These are phyloP conservation scores for Aspergillus sp. DNA, from an alignment of 2,329 filamentous ascomycete genomes.

Conservation along the genomic window DNA sequence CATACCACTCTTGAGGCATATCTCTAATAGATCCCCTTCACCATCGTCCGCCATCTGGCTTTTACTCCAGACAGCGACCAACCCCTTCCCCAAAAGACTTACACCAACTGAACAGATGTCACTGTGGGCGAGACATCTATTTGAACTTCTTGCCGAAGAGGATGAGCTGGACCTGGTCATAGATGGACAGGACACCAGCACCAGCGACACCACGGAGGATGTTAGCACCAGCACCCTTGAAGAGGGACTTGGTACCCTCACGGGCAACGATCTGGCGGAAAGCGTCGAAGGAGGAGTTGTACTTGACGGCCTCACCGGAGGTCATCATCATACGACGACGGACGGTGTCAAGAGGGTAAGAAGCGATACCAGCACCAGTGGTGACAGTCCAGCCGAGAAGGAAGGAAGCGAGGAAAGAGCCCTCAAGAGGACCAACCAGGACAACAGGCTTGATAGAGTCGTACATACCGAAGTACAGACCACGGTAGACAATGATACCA, in stretches of 20 bases:
- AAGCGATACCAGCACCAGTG: conserved; percentile 99
- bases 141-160: conserved; percentile 98
- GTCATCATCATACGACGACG: conserved; percentile 99
- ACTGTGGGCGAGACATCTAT: conserved; percentile 28
- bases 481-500: conserved; percentile 99
- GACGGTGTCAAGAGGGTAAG: conserved; percentile 99
- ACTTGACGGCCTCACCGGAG: conserved; percentile 94
- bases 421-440: conserved; percentile 85
- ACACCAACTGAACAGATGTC: conserved; percentile 17
- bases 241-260: conserved; percentile 98
- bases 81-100: conserved; percentile 27
- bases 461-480: conserved; percentile 99
- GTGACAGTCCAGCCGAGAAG: conserved; percentile 97
- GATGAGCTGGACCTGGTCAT: conserved; percentile 98
- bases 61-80: conserved; percentile 28
- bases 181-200: conserved; percentile 99
- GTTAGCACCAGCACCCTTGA: conserved; percentile 99
- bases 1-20: conserved; percentile 44
- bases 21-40: conserved; percentile 39
- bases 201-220: conserved; percentile 99
- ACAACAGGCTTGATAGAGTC: conserved; percentile 99
- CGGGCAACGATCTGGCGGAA: conserved; percentile 92
- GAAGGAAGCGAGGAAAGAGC: conserved; percentile 99
- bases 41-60: conserved; percentile 28
- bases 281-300: conserved; percentile 94